phyloP scores from a whole-genome alignment of 1,139 yeast species.

The Suhomyces bolitotheri region DNA sequence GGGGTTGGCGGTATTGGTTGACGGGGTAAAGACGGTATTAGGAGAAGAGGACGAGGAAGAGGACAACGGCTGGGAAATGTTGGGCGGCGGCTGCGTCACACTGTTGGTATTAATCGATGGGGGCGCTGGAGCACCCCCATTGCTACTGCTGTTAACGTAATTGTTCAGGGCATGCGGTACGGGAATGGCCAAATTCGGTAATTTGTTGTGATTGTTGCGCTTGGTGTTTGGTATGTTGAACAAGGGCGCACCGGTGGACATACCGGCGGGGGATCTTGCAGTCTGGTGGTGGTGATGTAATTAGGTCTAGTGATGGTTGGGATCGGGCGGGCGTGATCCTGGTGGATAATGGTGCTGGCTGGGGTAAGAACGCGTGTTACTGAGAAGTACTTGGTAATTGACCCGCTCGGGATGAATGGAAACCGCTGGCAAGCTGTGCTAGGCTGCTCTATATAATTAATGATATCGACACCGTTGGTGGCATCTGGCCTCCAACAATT shows the following conservation, averaged over 20 bases:
- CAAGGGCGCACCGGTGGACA: slow-evolving; percentile 19
- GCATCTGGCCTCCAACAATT: too few relatives aligned
- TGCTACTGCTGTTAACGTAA: background rate
- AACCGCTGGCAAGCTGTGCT: too few relatives aligned
- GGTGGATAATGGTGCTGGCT: slow-evolving; percentile 1
- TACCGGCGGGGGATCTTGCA: slow-evolving; percentile 1
- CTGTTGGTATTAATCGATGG: background rate
- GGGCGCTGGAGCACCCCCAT: background rate
- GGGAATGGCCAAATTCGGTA: slow-evolving; percentile 29
- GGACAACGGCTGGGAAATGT: slow-evolving; percentile 7
- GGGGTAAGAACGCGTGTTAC: too few relatives aligned
- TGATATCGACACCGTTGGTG: too few relatives aligned
- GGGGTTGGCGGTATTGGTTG: slow-evolving; percentile 14
- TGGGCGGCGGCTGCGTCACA: background rate
- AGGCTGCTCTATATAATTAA: too few relatives aligned
- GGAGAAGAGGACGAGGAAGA: slow-evolving; percentile 11
- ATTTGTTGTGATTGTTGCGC: slow-evolving; percentile 19
- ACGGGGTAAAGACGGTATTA: slow-evolving; percentile 13
- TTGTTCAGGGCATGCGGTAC: slow-evolving; percentile 21
- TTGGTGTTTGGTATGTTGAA: slow-evolving; percentile 33
- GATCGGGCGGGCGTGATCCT: background rate
- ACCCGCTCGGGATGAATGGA: too few relatives aligned
- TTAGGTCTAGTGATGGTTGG: background rate
- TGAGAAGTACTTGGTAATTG: too few relatives aligned
- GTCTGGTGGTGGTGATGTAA: slow-evolving; percentile 1